A percentile compares a stretch with the other conserved stretches of the same genome.
Conservation (phyloP, 1,139 yeast genomes). For the Meyerozyma carpophila region DNA sequence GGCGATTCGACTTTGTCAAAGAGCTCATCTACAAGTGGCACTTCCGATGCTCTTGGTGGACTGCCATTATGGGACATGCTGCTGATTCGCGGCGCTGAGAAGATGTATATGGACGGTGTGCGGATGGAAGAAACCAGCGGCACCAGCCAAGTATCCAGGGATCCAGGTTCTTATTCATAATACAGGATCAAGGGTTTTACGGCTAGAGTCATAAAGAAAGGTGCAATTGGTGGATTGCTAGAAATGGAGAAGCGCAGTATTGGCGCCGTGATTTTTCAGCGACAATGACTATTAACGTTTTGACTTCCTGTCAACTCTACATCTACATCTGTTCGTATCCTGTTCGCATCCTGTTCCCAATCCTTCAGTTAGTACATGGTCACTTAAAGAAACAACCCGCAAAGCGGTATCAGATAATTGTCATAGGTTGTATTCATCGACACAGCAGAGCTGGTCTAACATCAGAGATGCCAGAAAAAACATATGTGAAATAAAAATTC, state of each 20-base stretch:
- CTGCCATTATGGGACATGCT: not conserved
- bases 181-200: too few species aligned
- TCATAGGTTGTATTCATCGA: constrained; percentile 16
- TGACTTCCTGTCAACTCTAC: too few species aligned
- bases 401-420: constrained; percentile 11
- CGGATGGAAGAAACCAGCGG: not conserved
- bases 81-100: not conserved
- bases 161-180: too few species aligned
- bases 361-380: not conserved
- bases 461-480: constrained; percentile 20
- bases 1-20: not conserved
- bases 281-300: too few species aligned
- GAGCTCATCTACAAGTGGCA: not conserved
- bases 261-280: too few species aligned
- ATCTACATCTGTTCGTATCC: too few species aligned
- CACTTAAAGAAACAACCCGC: not conserved
- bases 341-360: not conserved
- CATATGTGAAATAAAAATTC: constrained; percentile 10
- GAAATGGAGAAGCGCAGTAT: too few species aligned
- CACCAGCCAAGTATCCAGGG: not conserved
- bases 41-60: not conserved
- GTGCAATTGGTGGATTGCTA: too few species aligned
- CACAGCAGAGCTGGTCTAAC: constrained; percentile 12
- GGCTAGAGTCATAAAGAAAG: too few species aligned
- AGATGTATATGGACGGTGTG: not conserved